Conservation (phyloP, 2,329 filamentous ascomycete genomes). For the Xylariaceae sp. region DNA sequence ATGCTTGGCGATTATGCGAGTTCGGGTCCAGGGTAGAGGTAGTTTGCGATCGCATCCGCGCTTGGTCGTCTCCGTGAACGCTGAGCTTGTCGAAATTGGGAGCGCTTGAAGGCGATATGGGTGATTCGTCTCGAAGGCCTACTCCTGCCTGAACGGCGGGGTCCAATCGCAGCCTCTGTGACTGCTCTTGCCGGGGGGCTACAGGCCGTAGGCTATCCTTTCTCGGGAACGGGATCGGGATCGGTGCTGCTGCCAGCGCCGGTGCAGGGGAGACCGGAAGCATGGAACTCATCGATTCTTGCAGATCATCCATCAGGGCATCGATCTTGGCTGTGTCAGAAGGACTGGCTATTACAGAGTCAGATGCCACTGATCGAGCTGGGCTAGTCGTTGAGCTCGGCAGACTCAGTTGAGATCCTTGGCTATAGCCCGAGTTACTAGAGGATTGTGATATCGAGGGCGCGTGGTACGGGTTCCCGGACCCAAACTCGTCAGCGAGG, state of each 20-base stretch:
- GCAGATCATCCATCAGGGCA: constrained; percentile 49
- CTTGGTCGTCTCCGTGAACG: constrained; percentile 21
- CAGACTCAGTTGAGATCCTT: constrained; percentile 43
- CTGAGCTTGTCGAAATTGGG: constrained; percentile 14
- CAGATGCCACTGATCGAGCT: constrained; percentile 37
- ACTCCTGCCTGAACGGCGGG: constrained; percentile 24
- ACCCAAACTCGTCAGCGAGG: constrained; percentile 54
- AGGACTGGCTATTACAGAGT: constrained; percentile 31
- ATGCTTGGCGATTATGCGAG: constrained; percentile 35
- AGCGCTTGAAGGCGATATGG: constrained; percentile 17
- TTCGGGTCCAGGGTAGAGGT: constrained; percentile 26
- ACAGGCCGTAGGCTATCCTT: constrained; percentile 4
- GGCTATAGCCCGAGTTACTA: constrained; percentile 55
- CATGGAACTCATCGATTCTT: constrained; percentile 43
- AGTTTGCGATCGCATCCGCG: constrained; percentile 15
- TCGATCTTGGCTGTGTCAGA: constrained; percentile 42
- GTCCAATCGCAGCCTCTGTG: constrained; percentile 27
- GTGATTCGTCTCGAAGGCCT: constrained; percentile 16
- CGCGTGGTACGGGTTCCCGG: constrained; percentile 59
- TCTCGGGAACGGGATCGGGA: constrained; percentile 16
- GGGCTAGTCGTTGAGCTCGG: constrained; percentile 59
- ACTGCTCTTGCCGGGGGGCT: constrained; percentile 9
- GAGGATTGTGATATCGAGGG: constrained; percentile 61
- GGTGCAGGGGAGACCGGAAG: constrained; percentile 29
- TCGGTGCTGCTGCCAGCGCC: constrained; percentile 13